Percentiles rank a stretch among this genome's conserved stretches.
Conservation (phyloP, 83 land plant species). For the Thuja plicata region DNA sequence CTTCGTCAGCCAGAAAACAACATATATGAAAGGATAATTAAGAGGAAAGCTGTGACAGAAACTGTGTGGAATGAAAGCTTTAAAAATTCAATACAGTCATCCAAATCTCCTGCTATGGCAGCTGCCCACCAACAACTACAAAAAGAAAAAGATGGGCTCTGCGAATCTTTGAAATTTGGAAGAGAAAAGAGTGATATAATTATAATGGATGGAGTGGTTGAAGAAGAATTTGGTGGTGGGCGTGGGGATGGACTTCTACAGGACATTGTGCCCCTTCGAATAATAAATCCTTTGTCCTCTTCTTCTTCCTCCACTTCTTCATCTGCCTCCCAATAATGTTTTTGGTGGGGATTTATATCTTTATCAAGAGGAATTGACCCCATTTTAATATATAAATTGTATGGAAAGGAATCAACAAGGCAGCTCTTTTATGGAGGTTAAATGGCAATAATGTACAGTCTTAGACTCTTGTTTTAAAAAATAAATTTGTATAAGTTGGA, state of each 20-base stretch:
- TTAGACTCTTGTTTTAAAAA: too few species aligned
- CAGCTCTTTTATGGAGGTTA: too few species aligned
- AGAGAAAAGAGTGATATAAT: background rate
- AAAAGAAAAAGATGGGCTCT: background rate
- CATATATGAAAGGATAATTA: background rate
- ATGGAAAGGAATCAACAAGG: too few species aligned
- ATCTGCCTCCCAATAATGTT: constrained; percentile 2
- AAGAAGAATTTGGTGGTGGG: background rate
- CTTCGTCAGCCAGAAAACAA: background rate
- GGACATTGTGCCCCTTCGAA: constrained; percentile 16
- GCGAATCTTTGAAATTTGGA: background rate
- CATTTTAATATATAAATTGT: too few species aligned
- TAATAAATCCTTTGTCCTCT: constrained; percentile 12
- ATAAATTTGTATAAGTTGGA: too few species aligned
- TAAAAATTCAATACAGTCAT: background rate
- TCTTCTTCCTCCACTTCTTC: constrained; percentile 8
- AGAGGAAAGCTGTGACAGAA: background rate
- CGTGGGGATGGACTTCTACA: constrained; percentile 18
- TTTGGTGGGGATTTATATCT: too few species aligned
- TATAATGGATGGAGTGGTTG: background rate
- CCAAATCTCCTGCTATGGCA: background rate
- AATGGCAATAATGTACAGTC: too few species aligned
- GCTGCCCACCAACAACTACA: background rate
- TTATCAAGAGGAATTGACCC: too few species aligned
- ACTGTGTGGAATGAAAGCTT: background rate